These are phyloP conservation scores for Dipodascopsis uninucleata DNA, from an alignment of 805 yeast genomes.

Conservation along the genomic window DNA sequence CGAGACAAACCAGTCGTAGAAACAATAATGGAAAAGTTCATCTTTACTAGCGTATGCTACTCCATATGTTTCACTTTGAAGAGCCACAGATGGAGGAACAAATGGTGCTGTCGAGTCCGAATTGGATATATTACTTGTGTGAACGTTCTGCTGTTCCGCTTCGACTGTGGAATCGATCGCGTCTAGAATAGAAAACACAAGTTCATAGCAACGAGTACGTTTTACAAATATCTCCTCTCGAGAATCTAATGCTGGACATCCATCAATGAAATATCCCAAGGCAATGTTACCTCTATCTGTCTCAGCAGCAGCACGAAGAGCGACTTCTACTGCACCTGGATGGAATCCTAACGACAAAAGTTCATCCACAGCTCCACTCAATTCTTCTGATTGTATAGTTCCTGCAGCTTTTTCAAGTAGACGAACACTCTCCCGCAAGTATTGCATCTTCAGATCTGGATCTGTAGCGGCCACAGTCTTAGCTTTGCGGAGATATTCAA, in stretches of 20 bases:
- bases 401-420: slow-evolving; percentile 77
- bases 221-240: slow-evolving; percentile 50
- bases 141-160: slow-evolving; percentile 29
- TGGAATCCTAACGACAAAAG: slow-evolving; percentile 74
- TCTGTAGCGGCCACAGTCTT: slow-evolving; percentile 66
- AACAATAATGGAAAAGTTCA: slow-evolving; percentile 82
- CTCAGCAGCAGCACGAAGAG: slow-evolving; percentile 69
- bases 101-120: slow-evolving; percentile 32
- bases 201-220: slow-evolving; percentile 59
- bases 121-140: background rate
- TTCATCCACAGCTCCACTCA: slow-evolving; percentile 74
- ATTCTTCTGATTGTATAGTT: slow-evolving; percentile 69
- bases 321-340: slow-evolving; percentile 81
- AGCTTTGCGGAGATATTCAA: slow-evolving; percentile 86
- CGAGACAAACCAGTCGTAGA: slow-evolving; percentile 86
- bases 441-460: slow-evolving; percentile 63
- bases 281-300: slow-evolving; percentile 61
- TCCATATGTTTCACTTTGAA: slow-evolving; percentile 69
- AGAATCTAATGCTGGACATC: slow-evolving; percentile 47
- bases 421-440: slow-evolving; percentile 66
- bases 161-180: slow-evolving; percentile 65
- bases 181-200: slow-evolving; percentile 71
- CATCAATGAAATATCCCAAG: slow-evolving; percentile 52
- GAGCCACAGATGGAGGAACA: slow-evolving; percentile 48
- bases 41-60: slow-evolving; percentile 72